These are phyloP conservation scores for Colletotrichum tanaceti DNA, from an alignment of 2,329 filamentous ascomycete genomes.

Conservation along the genomic window DNA sequence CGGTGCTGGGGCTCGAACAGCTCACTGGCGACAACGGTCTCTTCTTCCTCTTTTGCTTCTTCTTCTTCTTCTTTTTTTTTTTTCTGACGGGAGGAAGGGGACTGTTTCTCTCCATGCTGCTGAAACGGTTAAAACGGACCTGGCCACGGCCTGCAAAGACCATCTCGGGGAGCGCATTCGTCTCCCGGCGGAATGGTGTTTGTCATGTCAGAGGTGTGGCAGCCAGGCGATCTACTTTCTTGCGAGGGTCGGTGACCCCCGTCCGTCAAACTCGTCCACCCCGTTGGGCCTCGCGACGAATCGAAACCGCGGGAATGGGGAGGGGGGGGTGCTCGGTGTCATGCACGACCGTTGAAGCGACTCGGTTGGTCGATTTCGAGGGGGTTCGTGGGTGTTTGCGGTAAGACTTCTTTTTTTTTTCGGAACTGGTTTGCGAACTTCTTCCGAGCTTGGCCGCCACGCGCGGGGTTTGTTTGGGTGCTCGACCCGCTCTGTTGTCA, in stretches of 20 bases:
- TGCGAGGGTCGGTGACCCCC: not conserved
- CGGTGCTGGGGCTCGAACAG: slow-evolving; percentile 26
- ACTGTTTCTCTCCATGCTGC: not conserved
- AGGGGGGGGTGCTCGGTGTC: not conserved
- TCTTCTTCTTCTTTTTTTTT: too few species aligned
- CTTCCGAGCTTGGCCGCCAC: too few species aligned
- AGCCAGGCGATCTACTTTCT: not conserved
- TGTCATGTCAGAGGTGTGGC: not conserved
- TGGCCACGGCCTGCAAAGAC: not conserved
- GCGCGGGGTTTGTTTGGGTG: too few species aligned
- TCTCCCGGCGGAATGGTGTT: slow-evolving; percentile 12
- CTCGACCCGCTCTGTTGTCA: not conserved
- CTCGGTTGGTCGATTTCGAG: not conserved
- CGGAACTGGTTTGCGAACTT: not conserved
- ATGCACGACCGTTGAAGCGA: slow-evolving; percentile 19
- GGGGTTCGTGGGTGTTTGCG: too few species aligned
- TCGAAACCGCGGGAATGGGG: not conserved
- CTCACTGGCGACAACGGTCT: slow-evolving; percentile 12
- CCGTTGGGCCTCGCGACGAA: not conserved
- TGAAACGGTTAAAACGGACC: too few species aligned
- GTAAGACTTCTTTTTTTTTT: not conserved
- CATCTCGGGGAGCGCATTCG: slow-evolving; percentile 7
- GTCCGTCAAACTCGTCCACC: not conserved
- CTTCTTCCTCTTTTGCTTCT: too few species aligned
- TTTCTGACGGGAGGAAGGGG: not conserved